Percentiles rank a stretch among this genome's conserved stretches.
These are phyloP conservation scores for Prunus yedoensis DNA, from an alignment of 331 rosid species.

Conservation along the genomic window DNA sequence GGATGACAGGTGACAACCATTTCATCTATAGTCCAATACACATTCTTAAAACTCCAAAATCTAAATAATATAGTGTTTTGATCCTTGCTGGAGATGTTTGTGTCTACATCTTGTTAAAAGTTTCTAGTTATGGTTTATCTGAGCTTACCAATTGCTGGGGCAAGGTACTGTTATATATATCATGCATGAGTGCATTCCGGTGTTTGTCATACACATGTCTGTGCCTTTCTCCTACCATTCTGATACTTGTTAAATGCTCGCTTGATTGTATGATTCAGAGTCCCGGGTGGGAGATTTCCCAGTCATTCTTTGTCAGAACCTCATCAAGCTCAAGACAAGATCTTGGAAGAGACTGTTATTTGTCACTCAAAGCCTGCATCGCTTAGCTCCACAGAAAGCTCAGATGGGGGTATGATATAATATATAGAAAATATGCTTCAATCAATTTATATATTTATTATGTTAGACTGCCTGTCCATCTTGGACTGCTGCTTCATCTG, in stretches of 20 bases:
- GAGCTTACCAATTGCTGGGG: neutral
- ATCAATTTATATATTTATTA: neutral
- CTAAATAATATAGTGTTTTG: neutral
- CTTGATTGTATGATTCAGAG: conserved; percentile 48
- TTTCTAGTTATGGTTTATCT: neutral
- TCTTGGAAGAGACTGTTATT: conserved; percentile 60
- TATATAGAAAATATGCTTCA: neutral
- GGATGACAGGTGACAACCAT: conserved; percentile 58
- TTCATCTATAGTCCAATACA: neutral
- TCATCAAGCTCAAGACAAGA: conserved; percentile 58
- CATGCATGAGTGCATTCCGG: neutral
- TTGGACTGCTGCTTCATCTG: neutral
- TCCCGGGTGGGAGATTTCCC: conserved; percentile 48
- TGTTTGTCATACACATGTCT: neutral
- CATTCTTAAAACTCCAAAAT: neutral
- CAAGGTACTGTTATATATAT: too few species aligned
- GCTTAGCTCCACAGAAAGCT: conserved; percentile 89
- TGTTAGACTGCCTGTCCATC: neutral
- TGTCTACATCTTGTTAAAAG: conserved; percentile 11
- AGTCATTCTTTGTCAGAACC: conserved; percentile 35
- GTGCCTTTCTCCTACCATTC: neutral
- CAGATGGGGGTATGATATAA: conserved; percentile 70
- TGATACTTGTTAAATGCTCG: conserved; percentile 21
- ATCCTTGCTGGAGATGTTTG: conserved; percentile 2
- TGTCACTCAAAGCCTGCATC: conserved; percentile 94